Evolutionary conservation across 2,329 filamentous ascomycete species (phyloP), one percentile per base, ranked within the genome.

Genomic region (Microsporum canis): DNA sequence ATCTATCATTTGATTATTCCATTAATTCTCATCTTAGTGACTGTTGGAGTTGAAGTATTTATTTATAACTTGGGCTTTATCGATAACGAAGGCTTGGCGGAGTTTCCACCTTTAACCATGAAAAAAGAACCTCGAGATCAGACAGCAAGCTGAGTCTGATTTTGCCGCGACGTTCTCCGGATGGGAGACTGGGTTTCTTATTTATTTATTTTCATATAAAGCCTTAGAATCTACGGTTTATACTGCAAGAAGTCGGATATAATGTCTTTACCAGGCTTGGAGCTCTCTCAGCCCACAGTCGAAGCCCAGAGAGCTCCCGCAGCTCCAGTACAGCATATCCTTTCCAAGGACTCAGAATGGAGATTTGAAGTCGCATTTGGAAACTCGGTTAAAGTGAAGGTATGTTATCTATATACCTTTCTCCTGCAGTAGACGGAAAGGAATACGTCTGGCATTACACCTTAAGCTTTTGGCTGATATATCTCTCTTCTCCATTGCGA

Each of bases 211-310:
- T 38, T 7, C 31, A 7, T 5, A 23, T 14, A n/a, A 43, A 43
- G 51, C 17, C 14, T 17, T 36, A 17, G 3, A 1, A 5, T 7
- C n/a, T 34, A 10, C 51, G 5, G 8, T 55, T 12, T 55, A 34
- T 55, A 31, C 23, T 34, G 23, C n/a, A 8, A n/a, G n/a, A 36
- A 36, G 8, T 3, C 14, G 0, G 64, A 68, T 70, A 67, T 68
- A 63, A 89, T 89, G 87, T 88, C 86, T 68, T 87, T 89, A 71
- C 87, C 87, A 67, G 87, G 87, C 68, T 76, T 89, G 73, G 87
- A 87, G 67, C 84, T 88, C 70, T 83, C 86, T 60, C 82, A 83
- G 63, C 78, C 80, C 63, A 77, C 83, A 69, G 84, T 85, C 74
- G 75, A 75, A 62, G 68, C 68, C 59, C 66, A 68, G 34, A 68